A percentile compares a stretch with the other conserved stretches of the same genome.
phyloP scores from a whole-genome alignment of 345 rosid genomes.

The Linum tenue region DNA sequence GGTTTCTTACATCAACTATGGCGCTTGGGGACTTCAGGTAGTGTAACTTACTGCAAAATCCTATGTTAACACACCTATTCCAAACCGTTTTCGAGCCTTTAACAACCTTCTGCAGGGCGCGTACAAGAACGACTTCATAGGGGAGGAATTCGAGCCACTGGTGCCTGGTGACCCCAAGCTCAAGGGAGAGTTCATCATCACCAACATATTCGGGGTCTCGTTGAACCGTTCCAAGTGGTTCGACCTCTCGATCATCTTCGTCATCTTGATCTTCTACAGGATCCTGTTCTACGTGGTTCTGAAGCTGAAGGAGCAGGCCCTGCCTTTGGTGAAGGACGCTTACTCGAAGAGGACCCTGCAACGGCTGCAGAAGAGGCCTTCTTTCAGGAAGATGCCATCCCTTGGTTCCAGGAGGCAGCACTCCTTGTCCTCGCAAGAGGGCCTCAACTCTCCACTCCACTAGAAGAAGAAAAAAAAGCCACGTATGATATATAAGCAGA shows the following conservation, averaged over 20 bases:
- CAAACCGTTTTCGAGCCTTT: too few relatives aligned
- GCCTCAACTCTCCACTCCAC: conserved; percentile 62
- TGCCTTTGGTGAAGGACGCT: conserved; percentile 45
- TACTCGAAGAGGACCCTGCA: conserved; percentile 53
- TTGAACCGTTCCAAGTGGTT: conserved; percentile 72
- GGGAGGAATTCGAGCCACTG: conserved; percentile 66
- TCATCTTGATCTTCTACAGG: conserved; percentile 57
- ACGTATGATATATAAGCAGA: too few relatives aligned
- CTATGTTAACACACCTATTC: too few relatives aligned
- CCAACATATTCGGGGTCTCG: conserved; percentile 39
- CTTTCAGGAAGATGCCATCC: conserved; percentile 51
- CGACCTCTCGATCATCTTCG: conserved; percentile 56
- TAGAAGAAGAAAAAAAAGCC: conserved; percentile 8
- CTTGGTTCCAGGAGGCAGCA: conserved; percentile 22
- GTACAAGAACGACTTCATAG: conserved; percentile 77
- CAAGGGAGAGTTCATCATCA: conserved; percentile 54
- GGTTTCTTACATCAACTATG: conserved; percentile 54
- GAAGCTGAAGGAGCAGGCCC: conserved; percentile 72
- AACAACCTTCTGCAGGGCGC: conserved; percentile 40
- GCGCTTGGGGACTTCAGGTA: conserved; percentile 84
- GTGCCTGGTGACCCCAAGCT: conserved; percentile 49
- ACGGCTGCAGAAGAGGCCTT: conserved; percentile 59
- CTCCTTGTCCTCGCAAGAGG: conserved; percentile 80
- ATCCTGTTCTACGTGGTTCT: conserved; percentile 63
- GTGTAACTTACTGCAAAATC: neutral